Evolutionary conservation across 1,139 yeast genomes (phyloP).

Genomic region (Meyerozyma sp.): DNA sequence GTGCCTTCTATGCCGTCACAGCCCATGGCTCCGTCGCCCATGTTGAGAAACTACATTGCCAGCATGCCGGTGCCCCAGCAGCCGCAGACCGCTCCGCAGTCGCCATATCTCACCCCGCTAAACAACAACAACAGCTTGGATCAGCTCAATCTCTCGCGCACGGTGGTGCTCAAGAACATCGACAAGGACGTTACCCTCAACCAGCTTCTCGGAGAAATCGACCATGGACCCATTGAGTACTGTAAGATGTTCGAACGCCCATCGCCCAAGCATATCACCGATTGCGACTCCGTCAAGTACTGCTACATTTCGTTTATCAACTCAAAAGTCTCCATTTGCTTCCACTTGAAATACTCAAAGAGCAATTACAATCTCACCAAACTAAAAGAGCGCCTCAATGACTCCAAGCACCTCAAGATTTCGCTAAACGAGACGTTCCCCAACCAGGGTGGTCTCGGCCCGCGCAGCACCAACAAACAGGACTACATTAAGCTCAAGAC

Average conservation of each 20-base stretch:
- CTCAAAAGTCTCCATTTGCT: slow-evolving; percentile 29
- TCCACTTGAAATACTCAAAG: slow-evolving; percentile 27
- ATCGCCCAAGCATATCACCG: slow-evolving; percentile 21
- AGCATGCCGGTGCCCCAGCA: slow-evolving; percentile 8
- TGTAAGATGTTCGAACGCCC: slow-evolving; percentile 30
- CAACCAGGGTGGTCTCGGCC: background rate
- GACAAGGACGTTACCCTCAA: slow-evolving; percentile 21
- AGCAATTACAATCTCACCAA: slow-evolving; percentile 20
- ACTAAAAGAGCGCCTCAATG: slow-evolving; percentile 21
- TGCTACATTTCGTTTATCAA: slow-evolving; percentile 39
- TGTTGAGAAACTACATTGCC: slow-evolving; percentile 10
- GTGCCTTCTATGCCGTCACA: slow-evolving; percentile 10
- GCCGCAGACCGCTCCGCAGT: slow-evolving; percentile 10
- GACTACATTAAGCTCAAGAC: slow-evolving; percentile 40
- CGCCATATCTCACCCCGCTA: slow-evolving; percentile 17
- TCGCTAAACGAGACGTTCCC: slow-evolving; percentile 21
- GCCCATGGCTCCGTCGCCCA: slow-evolving; percentile 23
- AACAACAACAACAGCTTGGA: slow-evolving; percentile 20
- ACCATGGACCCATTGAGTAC: slow-evolving; percentile 42
- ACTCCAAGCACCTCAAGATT: slow-evolving; percentile 28
- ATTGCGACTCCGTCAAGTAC: slow-evolving; percentile 18
- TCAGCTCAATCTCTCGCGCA: slow-evolving; percentile 33
- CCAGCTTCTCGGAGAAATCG: slow-evolving; percentile 30
- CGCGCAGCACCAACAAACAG: slow-evolving; percentile 15
- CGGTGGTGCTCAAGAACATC: slow-evolving; percentile 31